Percentiles rank a stretch among this genome's conserved stretches.
phyloP scores from a whole-genome alignment of 352 stramenopile genomes.

The Globisporangium radiosum region DNA sequence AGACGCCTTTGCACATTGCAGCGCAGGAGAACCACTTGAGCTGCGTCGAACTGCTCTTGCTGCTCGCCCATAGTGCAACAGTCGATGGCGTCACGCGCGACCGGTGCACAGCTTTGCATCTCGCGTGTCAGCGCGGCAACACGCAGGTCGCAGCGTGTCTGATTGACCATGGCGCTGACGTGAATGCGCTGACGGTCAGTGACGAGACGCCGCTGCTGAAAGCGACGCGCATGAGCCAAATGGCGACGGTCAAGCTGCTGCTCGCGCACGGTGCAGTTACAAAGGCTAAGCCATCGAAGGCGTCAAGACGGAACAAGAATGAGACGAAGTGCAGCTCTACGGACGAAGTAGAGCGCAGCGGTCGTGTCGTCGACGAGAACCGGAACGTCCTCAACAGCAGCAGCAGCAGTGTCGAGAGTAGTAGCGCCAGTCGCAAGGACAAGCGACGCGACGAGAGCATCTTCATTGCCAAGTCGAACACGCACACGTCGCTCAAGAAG shows the following conservation, averaged over 20 bases:
- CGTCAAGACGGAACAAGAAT: constrained; percentile 1
- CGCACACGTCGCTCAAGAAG: constrained; percentile 61
- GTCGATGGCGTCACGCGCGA: constrained; percentile 58
- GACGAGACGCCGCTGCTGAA: constrained; percentile 76
- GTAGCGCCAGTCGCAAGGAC: constrained; percentile 8
- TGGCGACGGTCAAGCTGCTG: constrained; percentile 70
- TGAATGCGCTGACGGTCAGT: constrained; percentile 51
- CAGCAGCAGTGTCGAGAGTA: constrained; percentile 25
- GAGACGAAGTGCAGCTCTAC: constrained; percentile 15
- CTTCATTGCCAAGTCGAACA: constrained; percentile 65
- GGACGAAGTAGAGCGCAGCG: constrained; percentile 16
- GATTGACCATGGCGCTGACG: constrained; percentile 58
- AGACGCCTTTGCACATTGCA: constrained; percentile 74
- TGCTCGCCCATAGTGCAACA: constrained; percentile 38
- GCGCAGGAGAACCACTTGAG: constrained; percentile 76
- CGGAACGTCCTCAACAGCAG: constrained; percentile 12
- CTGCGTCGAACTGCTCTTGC: constrained; percentile 38
- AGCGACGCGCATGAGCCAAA: constrained; percentile 76
- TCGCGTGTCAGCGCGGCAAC: constrained; percentile 76
- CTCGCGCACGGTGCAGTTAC: constrained; percentile 39
- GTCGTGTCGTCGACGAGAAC: constrained; percentile 10
- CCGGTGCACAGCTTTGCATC: constrained; percentile 63
- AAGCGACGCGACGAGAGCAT: constrained; percentile 21
- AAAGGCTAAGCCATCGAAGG: constrained; percentile 16
- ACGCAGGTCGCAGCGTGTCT: constrained; percentile 57